Percentiles rank a stretch among this genome's conserved stretches.
Evolutionary conservation across 208 protist genomes (phyloP).

Genomic region (Wallacemonas rigidus): DNA sequence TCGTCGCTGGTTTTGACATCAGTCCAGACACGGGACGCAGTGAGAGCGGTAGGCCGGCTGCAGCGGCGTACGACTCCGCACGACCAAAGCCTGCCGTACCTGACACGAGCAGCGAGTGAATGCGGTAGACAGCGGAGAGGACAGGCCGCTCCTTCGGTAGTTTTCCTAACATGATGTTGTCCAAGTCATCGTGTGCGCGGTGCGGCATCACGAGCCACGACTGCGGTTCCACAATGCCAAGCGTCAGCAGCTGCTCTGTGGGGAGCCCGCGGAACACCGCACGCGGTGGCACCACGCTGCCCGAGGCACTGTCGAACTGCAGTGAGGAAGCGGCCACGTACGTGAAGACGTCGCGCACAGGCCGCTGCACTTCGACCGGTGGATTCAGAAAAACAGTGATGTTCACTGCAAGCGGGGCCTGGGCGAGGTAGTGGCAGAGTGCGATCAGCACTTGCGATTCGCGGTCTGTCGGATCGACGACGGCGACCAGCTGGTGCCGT

Average conservation of each 20-base stretch:
- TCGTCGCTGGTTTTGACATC: conserved; percentile 32
- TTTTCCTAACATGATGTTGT: conserved; percentile 94
- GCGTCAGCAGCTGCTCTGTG: conserved; percentile 49
- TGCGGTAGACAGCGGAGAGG: conserved; percentile 79
- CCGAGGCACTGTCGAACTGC: conserved; percentile 67
- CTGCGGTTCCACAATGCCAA: conserved; percentile 91
- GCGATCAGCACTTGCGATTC: conserved; percentile 84
- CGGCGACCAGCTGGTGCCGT: conserved; percentile 50
- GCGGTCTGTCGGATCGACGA: conserved; percentile 91
- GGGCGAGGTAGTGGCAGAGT: conserved; percentile 64
- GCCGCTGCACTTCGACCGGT: conserved; percentile 45
- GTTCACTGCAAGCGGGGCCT: conserved; percentile 38
- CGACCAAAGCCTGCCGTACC: conserved; percentile 49
- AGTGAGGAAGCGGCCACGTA: conserved; percentile 74
- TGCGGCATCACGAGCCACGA: conserved; percentile 88
- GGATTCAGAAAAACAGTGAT: conserved; percentile 85
- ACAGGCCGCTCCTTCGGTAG: conserved; percentile 38
- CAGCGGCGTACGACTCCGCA: neutral
- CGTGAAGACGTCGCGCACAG: conserved; percentile 92
- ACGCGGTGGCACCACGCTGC: conserved; percentile 49
- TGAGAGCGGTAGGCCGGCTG: conserved; percentile 77
- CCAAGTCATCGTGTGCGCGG: conserved; percentile 89
- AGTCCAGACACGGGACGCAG: conserved; percentile 38
- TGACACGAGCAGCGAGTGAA: conserved; percentile 92
- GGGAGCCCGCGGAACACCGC: conserved; percentile 67